Percentiles rank a stretch among this genome's conserved stretches.
Evolutionary conservation across 345 rosid genomes (phyloP).

Genomic region (Odontarrhena argentea): DNA sequence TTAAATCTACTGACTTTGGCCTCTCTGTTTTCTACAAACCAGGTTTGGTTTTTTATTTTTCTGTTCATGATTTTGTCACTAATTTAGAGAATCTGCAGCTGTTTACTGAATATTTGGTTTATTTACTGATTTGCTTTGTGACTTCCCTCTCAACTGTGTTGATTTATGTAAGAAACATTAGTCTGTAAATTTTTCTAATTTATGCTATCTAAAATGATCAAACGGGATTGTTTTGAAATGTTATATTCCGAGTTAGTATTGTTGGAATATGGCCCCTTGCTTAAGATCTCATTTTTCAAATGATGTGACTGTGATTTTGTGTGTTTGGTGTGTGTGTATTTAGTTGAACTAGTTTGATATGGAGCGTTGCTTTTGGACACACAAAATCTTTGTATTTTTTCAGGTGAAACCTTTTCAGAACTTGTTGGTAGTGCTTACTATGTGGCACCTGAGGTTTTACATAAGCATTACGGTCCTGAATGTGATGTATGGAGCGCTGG

Average conservation of each 20-base stretch:
- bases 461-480: slow-evolving; percentile 69
- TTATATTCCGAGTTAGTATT: not conserved
- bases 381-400: not conserved
- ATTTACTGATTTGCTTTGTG: not conserved
- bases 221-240: not conserved
- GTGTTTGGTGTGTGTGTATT: not conserved
- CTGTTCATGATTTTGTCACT: slow-evolving; percentile 1
- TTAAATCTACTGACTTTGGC: slow-evolving; percentile 83
- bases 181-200: not conserved
- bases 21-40: slow-evolving; percentile 75
- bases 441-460: slow-evolving; percentile 81
- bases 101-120: not conserved
- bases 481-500: slow-evolving; percentile 89
- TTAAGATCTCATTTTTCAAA: slow-evolving; percentile 7
- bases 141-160: not conserved
- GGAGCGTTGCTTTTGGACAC: not conserved
- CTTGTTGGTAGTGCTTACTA: slow-evolving; percentile 89
- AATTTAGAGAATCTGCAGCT: not conserved
- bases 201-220: not conserved
- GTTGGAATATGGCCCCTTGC: not conserved
- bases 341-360: slow-evolving; percentile 19
- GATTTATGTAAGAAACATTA: not conserved
- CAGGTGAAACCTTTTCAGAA: slow-evolving; percentile 60
- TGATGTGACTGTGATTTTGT: slow-evolving; percentile 17
- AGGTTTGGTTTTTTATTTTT: slow-evolving; percentile 42